A percentile compares a stretch with the other conserved stretches of the same genome.
Evolutionary conservation across 345 rosid species (phyloP).

Genomic region (Psidium friedrichsthalianum): DNA sequence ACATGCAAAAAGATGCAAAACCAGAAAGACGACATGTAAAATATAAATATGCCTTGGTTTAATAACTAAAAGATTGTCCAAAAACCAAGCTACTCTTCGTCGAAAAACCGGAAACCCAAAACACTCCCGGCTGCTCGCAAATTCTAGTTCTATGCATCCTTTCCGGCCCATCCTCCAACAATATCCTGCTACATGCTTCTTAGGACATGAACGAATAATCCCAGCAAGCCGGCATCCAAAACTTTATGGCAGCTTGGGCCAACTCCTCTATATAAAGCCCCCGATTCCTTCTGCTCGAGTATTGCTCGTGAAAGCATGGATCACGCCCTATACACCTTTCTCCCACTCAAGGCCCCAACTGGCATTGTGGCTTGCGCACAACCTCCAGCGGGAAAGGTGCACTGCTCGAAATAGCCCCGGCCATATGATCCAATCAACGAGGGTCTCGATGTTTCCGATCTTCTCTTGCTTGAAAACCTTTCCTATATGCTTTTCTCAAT

Average conservation of each 20-base stretch:
- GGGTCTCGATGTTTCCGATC: constrained; percentile 83
- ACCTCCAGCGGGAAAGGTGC: constrained; percentile 97
- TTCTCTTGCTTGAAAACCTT: constrained; percentile 62
- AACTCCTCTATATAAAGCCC: constrained; percentile 85
- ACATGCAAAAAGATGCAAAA: background rate
- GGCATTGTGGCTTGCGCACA: constrained; percentile 99
- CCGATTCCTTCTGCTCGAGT: constrained; percentile 64
- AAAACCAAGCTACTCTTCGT: background rate
- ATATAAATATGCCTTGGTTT: background rate
- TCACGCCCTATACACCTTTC: constrained; percentile 74
- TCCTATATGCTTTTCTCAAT: constrained; percentile 55
- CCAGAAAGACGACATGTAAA: background rate
- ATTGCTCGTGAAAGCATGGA: constrained; percentile 81
- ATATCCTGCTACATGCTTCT: constrained; percentile 85
- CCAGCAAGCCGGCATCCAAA: constrained; percentile 98
- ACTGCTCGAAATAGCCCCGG: constrained; percentile 81
- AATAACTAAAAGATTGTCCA: background rate
- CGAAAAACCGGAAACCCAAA: background rate
- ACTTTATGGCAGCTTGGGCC: constrained; percentile 89
- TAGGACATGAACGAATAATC: constrained; percentile 98
- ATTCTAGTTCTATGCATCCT: constrained; percentile 22
- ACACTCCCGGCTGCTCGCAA: background rate
- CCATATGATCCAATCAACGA: constrained; percentile 77
- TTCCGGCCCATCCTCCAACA: constrained; percentile 55
- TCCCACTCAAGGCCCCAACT: constrained; percentile 84